phyloP scores from a whole-genome alignment of 2,329 filamentous ascomycete genomes.

The Aspergillus udagawae region DNA sequence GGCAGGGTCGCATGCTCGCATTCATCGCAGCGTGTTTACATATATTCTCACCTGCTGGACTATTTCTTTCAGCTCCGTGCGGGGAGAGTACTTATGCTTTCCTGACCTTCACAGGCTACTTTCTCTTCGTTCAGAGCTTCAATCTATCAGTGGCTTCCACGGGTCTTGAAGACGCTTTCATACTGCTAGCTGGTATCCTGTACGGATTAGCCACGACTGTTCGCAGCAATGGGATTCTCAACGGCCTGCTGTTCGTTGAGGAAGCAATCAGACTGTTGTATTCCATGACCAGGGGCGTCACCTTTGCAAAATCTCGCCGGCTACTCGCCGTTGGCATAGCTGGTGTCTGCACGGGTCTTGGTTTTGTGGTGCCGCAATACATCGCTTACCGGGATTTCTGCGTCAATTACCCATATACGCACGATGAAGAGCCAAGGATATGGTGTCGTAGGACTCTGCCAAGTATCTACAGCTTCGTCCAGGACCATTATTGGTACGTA shows the following conservation, averaged over 20 bases:
- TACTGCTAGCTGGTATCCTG: conserved; percentile 1
- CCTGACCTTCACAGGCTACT: conserved; percentile 2
- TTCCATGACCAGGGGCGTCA: too few species aligned
- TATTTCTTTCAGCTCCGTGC: conserved; percentile 6
- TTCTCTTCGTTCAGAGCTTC: conserved; percentile 6
- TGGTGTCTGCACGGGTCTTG: too few species aligned
- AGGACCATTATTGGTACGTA: conserved; percentile 9
- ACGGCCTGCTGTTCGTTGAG: not conserved
- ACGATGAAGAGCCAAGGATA: too few species aligned
- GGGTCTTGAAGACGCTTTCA: not conserved
- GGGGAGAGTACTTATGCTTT: conserved; percentile 4
- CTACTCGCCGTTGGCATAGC: too few species aligned
- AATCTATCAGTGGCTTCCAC: not conserved
- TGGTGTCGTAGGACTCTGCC: conserved; percentile 5
- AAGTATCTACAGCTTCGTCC: conserved; percentile 8
- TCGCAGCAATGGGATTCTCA: conserved; percentile 7
- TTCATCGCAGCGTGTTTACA: conserved; percentile 7
- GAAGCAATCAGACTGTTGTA: too few species aligned
- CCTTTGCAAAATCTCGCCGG: too few species aligned
- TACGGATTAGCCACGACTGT: conserved; percentile 2
- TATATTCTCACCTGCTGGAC: conserved; percentile 5
- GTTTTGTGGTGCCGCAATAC: too few species aligned
- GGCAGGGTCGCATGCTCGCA: conserved; percentile 1
- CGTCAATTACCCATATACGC: too few species aligned
- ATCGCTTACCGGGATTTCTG: too few species aligned